A percentile compares a stretch with the other conserved stretches of the same genome.
Conservation (phyloP, 306 rosid species). For the Cicer arietinum region DNA sequence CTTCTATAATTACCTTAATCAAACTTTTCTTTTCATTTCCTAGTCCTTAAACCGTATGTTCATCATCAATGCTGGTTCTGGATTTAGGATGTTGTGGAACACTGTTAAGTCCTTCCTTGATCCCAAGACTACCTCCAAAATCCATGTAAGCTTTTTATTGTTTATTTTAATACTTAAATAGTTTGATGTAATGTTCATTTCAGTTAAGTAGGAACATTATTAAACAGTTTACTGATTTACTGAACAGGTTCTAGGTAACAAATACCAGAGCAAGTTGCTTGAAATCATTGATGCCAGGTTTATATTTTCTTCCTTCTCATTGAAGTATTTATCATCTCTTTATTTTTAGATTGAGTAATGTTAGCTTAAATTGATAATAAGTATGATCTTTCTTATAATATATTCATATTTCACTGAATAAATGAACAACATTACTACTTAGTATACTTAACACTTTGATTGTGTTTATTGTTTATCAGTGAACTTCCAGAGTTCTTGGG, state of each 20-base stretch:
- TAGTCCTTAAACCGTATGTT: slow-evolving; percentile 90
- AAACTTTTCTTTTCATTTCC: slow-evolving; percentile 2
- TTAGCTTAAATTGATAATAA: neutral
- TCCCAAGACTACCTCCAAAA: slow-evolving; percentile 88
- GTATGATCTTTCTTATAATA: neutral
- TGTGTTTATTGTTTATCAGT: slow-evolving; percentile 56
- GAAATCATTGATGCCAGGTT: slow-evolving; percentile 90
- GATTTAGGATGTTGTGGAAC: slow-evolving; percentile 92
- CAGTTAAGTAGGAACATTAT: slow-evolving; percentile 37
- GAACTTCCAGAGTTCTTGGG: slow-evolving; percentile 95
- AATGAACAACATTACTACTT: slow-evolving; percentile 1
- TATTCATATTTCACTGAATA: neutral
- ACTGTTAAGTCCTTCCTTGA: slow-evolving; percentile 88
- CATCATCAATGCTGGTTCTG: slow-evolving; percentile 97
- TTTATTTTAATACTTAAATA: neutral
- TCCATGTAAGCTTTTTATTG: slow-evolving; percentile 58
- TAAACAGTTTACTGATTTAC: slow-evolving; percentile 40
- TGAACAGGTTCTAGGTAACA: slow-evolving; percentile 92
- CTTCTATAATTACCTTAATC: slow-evolving; percentile 32
- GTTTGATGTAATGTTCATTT: slow-evolving; percentile 21
- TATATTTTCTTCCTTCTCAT: slow-evolving; percentile 9
- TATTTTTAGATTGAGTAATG: neutral
- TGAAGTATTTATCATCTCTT: neutral
- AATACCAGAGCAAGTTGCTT: slow-evolving; percentile 93
- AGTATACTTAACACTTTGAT: slow-evolving; percentile 18